phyloP scores from a whole-genome alignment of 768 basidiomycete genomes.

The Tulasnella sp. region DNA sequence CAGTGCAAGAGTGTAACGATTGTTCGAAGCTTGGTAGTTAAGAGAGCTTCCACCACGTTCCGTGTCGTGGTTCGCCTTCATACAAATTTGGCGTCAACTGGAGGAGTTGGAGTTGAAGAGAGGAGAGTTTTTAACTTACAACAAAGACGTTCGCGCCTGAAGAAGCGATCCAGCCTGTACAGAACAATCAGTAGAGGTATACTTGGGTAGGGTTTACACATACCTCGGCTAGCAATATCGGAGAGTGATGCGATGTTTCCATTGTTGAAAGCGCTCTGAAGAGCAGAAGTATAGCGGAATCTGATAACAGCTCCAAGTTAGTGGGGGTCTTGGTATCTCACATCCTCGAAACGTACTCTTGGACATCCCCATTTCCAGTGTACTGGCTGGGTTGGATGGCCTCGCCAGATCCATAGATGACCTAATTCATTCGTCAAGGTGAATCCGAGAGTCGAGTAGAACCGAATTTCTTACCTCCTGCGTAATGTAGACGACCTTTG shows the following conservation, averaged over 20 bases:
- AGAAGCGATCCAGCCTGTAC: slow-evolving; percentile 55
- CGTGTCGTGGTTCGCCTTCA: slow-evolving; percentile 59
- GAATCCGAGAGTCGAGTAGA: neutral
- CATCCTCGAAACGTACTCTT: slow-evolving; percentile 47
- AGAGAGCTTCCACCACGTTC: slow-evolving; percentile 57
- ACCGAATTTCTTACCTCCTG: slow-evolving; percentile 46
- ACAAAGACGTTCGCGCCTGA: slow-evolving; percentile 60
- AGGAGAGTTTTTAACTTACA: slow-evolving; percentile 1
- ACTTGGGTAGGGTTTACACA: neutral
- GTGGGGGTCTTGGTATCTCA: neutral
- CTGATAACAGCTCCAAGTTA: slow-evolving; percentile 31
- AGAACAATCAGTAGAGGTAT: neutral
- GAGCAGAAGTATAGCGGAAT: slow-evolving; percentile 57
- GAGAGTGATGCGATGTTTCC: slow-evolving; percentile 50
- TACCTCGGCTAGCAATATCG: slow-evolving; percentile 47
- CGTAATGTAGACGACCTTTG: slow-evolving; percentile 52
- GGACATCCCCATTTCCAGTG: slow-evolving; percentile 54
- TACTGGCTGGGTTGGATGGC: slow-evolving; percentile 58
- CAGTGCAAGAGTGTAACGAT: slow-evolving; percentile 57
- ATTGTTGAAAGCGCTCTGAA: slow-evolving; percentile 52
- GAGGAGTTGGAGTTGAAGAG: neutral
- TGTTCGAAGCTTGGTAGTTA: slow-evolving; percentile 59
- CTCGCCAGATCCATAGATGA: slow-evolving; percentile 49
- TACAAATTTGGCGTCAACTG: neutral
- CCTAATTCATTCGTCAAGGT: slow-evolving; percentile 1